Percentiles rank a stretch among this genome's conserved stretches.
These are phyloP conservation scores for Wickerhamomyces strasburgensis DNA, from an alignment of 805 yeast species.

Conservation along the genomic window DNA sequence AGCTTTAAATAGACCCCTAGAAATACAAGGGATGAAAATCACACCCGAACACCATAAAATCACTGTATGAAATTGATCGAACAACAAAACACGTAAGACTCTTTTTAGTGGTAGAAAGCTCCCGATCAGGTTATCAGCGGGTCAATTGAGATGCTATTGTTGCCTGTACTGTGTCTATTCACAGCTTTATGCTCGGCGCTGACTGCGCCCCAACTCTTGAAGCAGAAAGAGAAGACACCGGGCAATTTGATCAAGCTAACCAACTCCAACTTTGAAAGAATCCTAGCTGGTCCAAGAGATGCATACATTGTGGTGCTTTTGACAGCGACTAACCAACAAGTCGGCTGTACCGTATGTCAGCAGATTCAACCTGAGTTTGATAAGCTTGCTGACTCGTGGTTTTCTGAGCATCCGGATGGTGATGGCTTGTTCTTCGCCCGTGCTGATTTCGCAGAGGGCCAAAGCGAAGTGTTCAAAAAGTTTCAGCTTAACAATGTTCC, in stretches of 20 bases:
- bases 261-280: constrained; percentile 53
- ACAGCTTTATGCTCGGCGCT: constrained; percentile 11
- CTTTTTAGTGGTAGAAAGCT: too few relatives aligned
- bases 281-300: constrained; percentile 58
- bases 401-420: constrained; percentile 49
- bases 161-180: constrained; percentile 5
- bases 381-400: constrained; percentile 60
- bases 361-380: constrained; percentile 64
- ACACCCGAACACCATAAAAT: too few relatives aligned
- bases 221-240: constrained; percentile 25
- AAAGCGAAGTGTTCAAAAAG: constrained; percentile 37
- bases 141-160: too few relatives aligned
- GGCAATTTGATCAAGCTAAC: constrained; percentile 43
- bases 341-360: constrained; percentile 74
- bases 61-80: too few relatives aligned
- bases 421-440: constrained; percentile 62
- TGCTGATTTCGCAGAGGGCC: constrained; percentile 64
- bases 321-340: constrained; percentile 67
- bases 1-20: background rate
- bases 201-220: constrained; percentile 20
- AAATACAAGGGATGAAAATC: background rate
- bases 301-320: constrained; percentile 66
- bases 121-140: too few relatives aligned
- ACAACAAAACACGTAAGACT: too few relatives aligned
- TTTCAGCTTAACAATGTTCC: constrained; percentile 71